A percentile compares a stretch with the other conserved stretches of the same genome.
Evolutionary conservation across 306 rosid species (phyloP).

Genomic region (Vigna mungo): DNA sequence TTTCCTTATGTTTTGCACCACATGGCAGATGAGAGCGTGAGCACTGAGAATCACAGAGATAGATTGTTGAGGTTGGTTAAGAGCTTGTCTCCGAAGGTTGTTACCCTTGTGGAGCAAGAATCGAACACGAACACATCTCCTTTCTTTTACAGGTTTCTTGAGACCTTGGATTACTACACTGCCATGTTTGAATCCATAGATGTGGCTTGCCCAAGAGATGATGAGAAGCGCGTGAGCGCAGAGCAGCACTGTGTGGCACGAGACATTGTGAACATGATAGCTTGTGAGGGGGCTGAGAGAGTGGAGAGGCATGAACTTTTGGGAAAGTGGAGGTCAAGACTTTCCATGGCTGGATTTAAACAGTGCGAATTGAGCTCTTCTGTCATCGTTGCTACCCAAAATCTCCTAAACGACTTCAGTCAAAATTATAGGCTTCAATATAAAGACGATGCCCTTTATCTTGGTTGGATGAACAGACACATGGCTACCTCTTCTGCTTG

Average conservation of each 20-base stretch:
- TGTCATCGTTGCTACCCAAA: slow-evolving; percentile 47
- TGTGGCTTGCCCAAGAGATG: slow-evolving; percentile 56
- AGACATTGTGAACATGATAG: slow-evolving; percentile 94
- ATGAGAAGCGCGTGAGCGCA: slow-evolving; percentile 68
- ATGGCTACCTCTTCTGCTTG: slow-evolving; percentile 84
- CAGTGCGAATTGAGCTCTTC: slow-evolving; percentile 60
- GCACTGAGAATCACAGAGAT: slow-evolving; percentile 82
- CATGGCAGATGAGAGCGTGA: slow-evolving; percentile 96
- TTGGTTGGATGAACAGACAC: slow-evolving; percentile 72
- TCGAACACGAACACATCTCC: slow-evolving; percentile 94
- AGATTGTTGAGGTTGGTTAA: slow-evolving; percentile 74
- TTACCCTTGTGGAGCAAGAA: slow-evolving; percentile 88
- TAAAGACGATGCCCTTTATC: slow-evolving; percentile 63
- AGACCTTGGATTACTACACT: slow-evolving; percentile 71
- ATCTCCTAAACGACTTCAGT: slow-evolving; percentile 57
- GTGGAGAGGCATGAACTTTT: slow-evolving; percentile 86
- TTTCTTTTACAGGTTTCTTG: slow-evolving; percentile 64
- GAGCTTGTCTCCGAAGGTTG: slow-evolving; percentile 80
- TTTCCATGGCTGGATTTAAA: slow-evolving; percentile 77
- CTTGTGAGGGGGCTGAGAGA: slow-evolving; percentile 86
- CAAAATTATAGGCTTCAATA: slow-evolving; percentile 60
- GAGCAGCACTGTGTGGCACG: slow-evolving; percentile 90
- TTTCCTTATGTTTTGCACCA: slow-evolving; percentile 86
- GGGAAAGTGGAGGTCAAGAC: slow-evolving; percentile 80
- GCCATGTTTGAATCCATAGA: slow-evolving; percentile 94